Percentiles rank a stretch among this genome's conserved stretches.
Conservation (phyloP, 2,329 filamentous ascomycete genomes). For the Scopulariopsis brevicaulis region DNA sequence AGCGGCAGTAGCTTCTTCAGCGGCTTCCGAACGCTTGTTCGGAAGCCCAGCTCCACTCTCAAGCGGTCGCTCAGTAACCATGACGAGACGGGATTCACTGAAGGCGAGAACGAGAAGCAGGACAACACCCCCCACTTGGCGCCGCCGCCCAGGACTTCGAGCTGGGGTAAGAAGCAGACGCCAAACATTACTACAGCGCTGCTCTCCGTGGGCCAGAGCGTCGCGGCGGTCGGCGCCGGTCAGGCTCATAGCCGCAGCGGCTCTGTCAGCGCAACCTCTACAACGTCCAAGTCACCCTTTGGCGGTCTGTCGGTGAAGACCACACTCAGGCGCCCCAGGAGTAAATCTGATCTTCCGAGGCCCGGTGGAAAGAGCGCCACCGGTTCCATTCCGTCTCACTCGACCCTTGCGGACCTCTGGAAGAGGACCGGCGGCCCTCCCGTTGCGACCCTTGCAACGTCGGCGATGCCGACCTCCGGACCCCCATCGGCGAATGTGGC, state of each 20-base stretch:
- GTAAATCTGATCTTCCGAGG: slow-evolving; percentile 41
- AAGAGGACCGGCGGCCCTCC: slow-evolving; percentile 42
- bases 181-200: slow-evolving; percentile 50
- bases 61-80: slow-evolving; percentile 35
- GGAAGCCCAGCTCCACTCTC: slow-evolving; percentile 33
- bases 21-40: slow-evolving; percentile 36
- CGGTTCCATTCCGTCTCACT: slow-evolving; percentile 20
- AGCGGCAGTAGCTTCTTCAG: slow-evolving; percentile 34
- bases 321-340: slow-evolving; percentile 40
- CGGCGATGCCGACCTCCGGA: neutral
- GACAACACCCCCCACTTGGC: slow-evolving; percentile 30
- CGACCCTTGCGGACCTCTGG: slow-evolving; percentile 37
- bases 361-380: slow-evolving; percentile 14
- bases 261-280: slow-evolving; percentile 45
- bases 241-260: slow-evolving; percentile 39
- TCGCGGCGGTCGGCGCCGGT: slow-evolving; percentile 42
- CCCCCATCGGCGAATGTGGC: neutral
- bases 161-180: slow-evolving; percentile 36
- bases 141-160: slow-evolving; percentile 36
- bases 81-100: slow-evolving; percentile 11
- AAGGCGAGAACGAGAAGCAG: slow-evolving; percentile 15
- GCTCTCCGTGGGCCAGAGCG: slow-evolving; percentile 39
- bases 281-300: slow-evolving; percentile 42
- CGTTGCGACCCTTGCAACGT: slow-evolving; percentile 32
- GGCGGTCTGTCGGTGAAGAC: slow-evolving; percentile 31